Percentiles rank a stretch among this genome's conserved stretches.
Evolutionary conservation across 441 rosid species (phyloP).

Genomic region (Sinapis alba): DNA sequence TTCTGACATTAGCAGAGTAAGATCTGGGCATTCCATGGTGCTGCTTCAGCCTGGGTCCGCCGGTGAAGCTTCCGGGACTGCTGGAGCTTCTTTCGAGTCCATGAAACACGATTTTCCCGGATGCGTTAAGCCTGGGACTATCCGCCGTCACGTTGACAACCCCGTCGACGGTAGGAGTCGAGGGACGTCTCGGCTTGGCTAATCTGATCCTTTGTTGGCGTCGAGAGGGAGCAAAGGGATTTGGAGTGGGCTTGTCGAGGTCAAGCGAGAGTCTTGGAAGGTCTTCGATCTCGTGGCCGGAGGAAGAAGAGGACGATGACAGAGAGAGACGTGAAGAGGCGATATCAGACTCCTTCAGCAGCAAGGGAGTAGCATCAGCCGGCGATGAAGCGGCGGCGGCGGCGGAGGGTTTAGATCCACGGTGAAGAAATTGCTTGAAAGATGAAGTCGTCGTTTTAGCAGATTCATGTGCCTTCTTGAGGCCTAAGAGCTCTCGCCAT

Average conservation of each 20-base stretch:
- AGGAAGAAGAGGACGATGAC: constrained; percentile 76
- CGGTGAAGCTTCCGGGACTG: constrained; percentile 92
- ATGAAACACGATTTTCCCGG: constrained; percentile 88
- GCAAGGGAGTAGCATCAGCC: constrained; percentile 53
- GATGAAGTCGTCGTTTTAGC: constrained; percentile 26
- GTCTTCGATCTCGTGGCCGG: constrained; percentile 84
- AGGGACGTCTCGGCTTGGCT: constrained; percentile 48
- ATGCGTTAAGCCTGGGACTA: constrained; percentile 89
- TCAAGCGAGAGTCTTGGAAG: constrained; percentile 82
- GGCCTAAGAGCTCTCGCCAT: constrained; percentile 84
- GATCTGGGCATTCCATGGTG: constrained; percentile 91
- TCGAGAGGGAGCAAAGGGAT: constrained; percentile 47
- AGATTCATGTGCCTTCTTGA: constrained; percentile 50
- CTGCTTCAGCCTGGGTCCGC: constrained; percentile 71
- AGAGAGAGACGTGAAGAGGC: constrained; percentile 82
- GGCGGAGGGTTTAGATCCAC: constrained; percentile 52
- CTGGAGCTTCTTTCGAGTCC: constrained; percentile 91
- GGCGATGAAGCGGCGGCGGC: not conserved
- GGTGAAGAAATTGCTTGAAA: constrained; percentile 68
- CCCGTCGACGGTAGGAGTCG: constrained; percentile 44
- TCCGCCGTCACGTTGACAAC: constrained; percentile 67
- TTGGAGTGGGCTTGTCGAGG: constrained; percentile 53
- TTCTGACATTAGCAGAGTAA: constrained; percentile 82
- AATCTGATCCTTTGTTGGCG: constrained; percentile 58
- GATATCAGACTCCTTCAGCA: constrained; percentile 64